Percentiles rank a stretch among this genome's conserved stretches.
Conservation (phyloP, 805 yeast species). For the Starmerella bombi region DNA sequence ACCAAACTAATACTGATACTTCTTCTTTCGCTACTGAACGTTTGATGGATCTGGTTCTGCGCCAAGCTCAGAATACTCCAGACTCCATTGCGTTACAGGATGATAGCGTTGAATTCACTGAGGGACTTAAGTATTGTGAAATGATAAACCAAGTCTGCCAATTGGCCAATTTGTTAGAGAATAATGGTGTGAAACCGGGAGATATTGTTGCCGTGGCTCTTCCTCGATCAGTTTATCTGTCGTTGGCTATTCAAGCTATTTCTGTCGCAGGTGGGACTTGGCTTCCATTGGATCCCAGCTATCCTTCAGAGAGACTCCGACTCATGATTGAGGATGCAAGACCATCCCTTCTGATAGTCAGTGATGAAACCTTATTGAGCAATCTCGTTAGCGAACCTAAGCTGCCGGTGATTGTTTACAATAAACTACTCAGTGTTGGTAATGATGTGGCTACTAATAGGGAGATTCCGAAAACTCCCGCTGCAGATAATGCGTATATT, state of each 20-base stretch:
- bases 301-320: constrained; percentile 8
- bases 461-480: constrained; percentile 35
- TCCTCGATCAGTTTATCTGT: constrained; percentile 5
- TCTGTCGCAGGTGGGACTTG: constrained; percentile 8
- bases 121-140: constrained; percentile 4
- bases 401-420: not conserved
- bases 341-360: constrained; percentile 5
- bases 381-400: not conserved
- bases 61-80: constrained; percentile 2
- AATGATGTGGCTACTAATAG: not conserved
- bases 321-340: constrained; percentile 13
- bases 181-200: constrained; percentile 5
- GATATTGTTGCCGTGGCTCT: constrained; percentile 12
- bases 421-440: not conserved
- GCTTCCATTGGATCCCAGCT: constrained; percentile 11
- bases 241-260: constrained; percentile 9
- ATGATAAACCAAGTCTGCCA: constrained; percentile 2
- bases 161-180: not conserved
- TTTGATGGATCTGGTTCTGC: constrained; percentile 1
- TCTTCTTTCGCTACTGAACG: not conserved
- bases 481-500: constrained; percentile 52
- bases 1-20: not conserved
- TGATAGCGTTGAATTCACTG: not conserved
- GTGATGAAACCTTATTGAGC: not conserved
- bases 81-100: constrained; percentile 6